Percentiles rank a stretch among this genome's conserved stretches.
phyloP scores from a whole-genome alignment of 1,284 basidiomycete genomes.

The Tilletia walkeri region DNA sequence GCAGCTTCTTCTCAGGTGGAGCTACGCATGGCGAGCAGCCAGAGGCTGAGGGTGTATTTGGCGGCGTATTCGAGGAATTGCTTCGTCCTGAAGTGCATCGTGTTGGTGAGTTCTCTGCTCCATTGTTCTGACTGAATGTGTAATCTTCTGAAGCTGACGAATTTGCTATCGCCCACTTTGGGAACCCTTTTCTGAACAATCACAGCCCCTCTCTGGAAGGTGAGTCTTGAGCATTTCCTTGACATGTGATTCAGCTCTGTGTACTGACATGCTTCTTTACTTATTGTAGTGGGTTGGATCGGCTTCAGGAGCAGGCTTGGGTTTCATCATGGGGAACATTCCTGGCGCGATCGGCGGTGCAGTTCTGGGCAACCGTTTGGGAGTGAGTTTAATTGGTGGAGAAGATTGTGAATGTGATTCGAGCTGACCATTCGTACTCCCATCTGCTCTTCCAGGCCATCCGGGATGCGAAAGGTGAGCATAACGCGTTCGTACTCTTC shows the following conservation, averaged over 20 bases:
- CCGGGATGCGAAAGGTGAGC: constrained; percentile 13
- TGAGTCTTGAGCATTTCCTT: not conserved
- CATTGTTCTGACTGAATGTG: not conserved
- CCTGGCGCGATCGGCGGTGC: constrained; percentile 49
- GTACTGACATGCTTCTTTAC: constrained; percentile 1
- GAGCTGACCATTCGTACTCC: no score
- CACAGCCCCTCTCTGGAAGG: constrained; percentile 30
- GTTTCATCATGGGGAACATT: constrained; percentile 47
- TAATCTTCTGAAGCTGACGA: not conserved
- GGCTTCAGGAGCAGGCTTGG: constrained; percentile 45
- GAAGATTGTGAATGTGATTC: no score
- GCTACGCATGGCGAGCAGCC: constrained; percentile 30
- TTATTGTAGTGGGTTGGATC: constrained; percentile 40
- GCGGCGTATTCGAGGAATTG: constrained; percentile 51
- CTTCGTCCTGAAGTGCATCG: constrained; percentile 52
- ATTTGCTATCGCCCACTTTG: not conserved
- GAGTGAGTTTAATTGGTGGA: not conserved
- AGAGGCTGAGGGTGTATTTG: constrained; percentile 43
- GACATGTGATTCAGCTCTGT: not conserved
- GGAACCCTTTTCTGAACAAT: not conserved
- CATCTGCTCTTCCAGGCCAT: not conserved
- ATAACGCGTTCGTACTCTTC: no score
- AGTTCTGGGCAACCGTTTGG: constrained; percentile 43
- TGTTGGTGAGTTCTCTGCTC: constrained; percentile 8
- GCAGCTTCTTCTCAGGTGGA: constrained; percentile 30